Evolutionary conservation across 306 rosid genomes (phyloP), one percentile per base, ranked within the genome.

Genomic region (Aeschynomene evenia): DNA sequence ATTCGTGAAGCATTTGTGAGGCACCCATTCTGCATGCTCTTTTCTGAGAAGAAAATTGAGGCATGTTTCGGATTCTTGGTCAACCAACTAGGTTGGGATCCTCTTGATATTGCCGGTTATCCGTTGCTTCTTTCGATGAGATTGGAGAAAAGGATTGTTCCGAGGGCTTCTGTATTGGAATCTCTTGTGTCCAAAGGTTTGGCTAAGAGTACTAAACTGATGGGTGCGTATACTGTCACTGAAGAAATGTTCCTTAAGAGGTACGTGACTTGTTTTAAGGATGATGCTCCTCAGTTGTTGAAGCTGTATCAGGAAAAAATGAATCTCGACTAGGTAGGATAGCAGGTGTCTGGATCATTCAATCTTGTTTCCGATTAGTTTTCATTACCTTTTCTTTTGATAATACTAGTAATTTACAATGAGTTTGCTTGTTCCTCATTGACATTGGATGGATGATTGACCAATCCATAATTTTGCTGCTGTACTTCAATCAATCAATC

Each of bases 141-240:
- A 29, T 72, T 81, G 63, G 36, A 72, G 31, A 77, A 63, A 26
- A 62, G 82, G 42, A 40, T 40, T 50, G 66, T 72, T 45, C 82
- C 82, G 0, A 81, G 85, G 71, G 73, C 66, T 54, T 52, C 75
- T 26, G 79, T 77, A 61, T 2, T 77, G 43, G 54, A 37, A 49
- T 20, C 61, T 46, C 71, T 81, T 56, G 18, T 33, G 10, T 36
- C 50, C 8, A 54, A 33, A 45, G 85, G 68, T 51, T 54, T 66
- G 65, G 23, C 34, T 28, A 45, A 63, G 56, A 4, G 12, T 24
- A n/a, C 56, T 9, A 15, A 0, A 18, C 14, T 1, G n/a, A 4
- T 16, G 2, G 7, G 6, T 49, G 9, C 54, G 0, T 66, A 65
- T 43, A 14, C 2, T 6, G 0, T 1, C 14, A 0, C 18, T 2